Base-by-base conservation (phyloP, 176 grass and related monocot genomes). In the barley (Hordeum vulgare) region DNA sequence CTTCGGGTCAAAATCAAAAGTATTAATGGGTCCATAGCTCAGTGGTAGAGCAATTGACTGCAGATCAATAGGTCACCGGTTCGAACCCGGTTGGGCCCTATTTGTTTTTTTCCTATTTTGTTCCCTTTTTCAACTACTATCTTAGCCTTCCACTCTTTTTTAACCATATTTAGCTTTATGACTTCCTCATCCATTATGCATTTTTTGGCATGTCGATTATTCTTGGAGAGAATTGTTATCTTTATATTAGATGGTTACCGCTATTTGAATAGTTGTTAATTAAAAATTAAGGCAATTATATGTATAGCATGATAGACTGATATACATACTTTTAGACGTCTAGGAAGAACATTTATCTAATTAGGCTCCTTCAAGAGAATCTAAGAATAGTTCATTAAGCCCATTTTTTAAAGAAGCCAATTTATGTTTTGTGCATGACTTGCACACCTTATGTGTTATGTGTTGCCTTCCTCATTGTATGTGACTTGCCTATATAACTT, bases 1-100 rank as follows among this genome's bases (percentile, higher is more conserved):
- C n/a, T n/a, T n/a, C n/a, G n/a, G n/a, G n/a, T 31, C 3, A 31
- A 31, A 31, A 31, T 31, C 29, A 31, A 31, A 3, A 54, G 21
- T 21, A 21, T 20, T 8, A 54, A 8, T 26, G 96, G 93, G 93
- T 96, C 88, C 96, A 94, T 99, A 96, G 93, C 96, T 99, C 91
- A 99, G 96, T 99, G 91, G 93, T 99, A 99, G 93, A 99, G 96
- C 96, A 99, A 90, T 96, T 99, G 93, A 99, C 93, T 99, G 96
- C 93, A 99, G 96, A 99, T 99, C 91, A 99, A 94, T 91, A 94
- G 93, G 96, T 96, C 96, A 99, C 81, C 78, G 93, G 93, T 98
- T 98, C 87, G 89, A 95, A 95, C 87, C 89, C 87, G 93, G 91
- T 99, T 96, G 93, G 93, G 96, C 96, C 96, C 96, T 97, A 23